Percentiles rank a stretch among this genome's conserved stretches.
These are phyloP conservation scores for Rhodotorula toruloides DNA, from an alignment of 768 basidiomycete genomes.

Conservation along the genomic window DNA sequence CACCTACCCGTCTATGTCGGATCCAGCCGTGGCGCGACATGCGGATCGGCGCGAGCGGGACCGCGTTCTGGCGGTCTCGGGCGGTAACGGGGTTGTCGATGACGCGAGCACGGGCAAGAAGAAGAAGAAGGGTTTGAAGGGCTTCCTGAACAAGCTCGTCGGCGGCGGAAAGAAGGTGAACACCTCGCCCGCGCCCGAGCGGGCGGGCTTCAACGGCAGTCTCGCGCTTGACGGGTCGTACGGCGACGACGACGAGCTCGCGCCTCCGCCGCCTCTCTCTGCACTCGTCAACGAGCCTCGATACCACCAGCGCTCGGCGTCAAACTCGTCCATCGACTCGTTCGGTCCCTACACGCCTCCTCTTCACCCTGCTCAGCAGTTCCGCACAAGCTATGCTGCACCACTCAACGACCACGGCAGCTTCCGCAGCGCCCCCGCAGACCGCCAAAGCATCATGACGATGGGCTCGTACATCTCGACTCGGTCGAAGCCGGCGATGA, in stretches of 20 bases:
- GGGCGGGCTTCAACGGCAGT: not conserved
- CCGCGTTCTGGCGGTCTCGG: conserved; percentile 7
- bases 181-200: conserved; percentile 7
- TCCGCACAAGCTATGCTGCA: conserved; percentile 23
- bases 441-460: conserved; percentile 30
- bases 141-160: conserved; percentile 41
- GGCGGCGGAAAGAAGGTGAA: conserved; percentile 11
- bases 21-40: conserved; percentile 31
- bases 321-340: conserved; percentile 38
- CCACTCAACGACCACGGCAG: not conserved
- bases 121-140: conserved; percentile 44
- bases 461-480: conserved; percentile 15
- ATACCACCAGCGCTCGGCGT: conserved; percentile 36
- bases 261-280: conserved; percentile 84
- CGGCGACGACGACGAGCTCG: conserved; percentile 49
- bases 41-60: conserved; percentile 13
- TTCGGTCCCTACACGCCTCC: conserved; percentile 29
- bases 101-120: conserved; percentile 22
- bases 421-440: not conserved
- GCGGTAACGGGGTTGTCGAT: not conserved
- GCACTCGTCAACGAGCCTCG: conserved; percentile 61
- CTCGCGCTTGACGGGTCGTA: not conserved
- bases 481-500: not conserved
- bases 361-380: not conserved
- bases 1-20: conserved; percentile 27